Percentiles rank a stretch among this genome's conserved stretches.
These are phyloP conservation scores for Didymella glomerata DNA, from an alignment of 2,329 filamentous ascomycete genomes.

Conservation along the genomic window DNA sequence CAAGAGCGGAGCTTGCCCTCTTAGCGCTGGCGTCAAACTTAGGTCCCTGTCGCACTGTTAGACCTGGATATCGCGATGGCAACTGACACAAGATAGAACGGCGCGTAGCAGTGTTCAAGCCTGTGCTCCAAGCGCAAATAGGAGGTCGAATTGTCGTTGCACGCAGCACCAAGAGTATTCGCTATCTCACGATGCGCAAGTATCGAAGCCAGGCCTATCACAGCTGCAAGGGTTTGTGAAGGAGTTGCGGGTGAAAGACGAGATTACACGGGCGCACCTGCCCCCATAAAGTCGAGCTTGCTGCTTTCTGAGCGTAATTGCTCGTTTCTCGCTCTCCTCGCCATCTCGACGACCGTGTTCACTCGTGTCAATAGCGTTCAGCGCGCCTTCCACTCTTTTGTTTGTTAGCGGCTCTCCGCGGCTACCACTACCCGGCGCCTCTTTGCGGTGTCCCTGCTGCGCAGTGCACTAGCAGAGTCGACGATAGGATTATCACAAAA, in stretches of 20 bases:
- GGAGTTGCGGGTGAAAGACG: constrained; percentile 19
- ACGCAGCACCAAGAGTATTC: neutral
- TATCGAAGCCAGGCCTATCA: neutral
- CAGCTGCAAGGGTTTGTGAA: constrained; percentile 10
- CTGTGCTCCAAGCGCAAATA: constrained; percentile 3
- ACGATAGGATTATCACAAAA: constrained; percentile 13
- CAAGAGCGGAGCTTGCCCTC: constrained; percentile 10
- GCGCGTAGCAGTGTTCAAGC: constrained; percentile 16
- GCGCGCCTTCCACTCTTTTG: constrained; percentile 17
- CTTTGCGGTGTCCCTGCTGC: constrained; percentile 12
- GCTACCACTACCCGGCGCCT: constrained; percentile 14
- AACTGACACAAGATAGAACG: constrained; percentile 12
- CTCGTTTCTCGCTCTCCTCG: constrained; percentile 1
- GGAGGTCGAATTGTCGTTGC: neutral
- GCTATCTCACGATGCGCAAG: constrained; percentile 16
- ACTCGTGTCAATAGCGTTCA: constrained; percentile 17
- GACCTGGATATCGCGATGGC: constrained; percentile 17
- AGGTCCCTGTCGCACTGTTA: constrained; percentile 10
- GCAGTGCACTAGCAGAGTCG: constrained; percentile 20
- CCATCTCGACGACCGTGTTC: constrained; percentile 2
- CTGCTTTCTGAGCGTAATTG: constrained; percentile 3
- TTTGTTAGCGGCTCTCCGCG: constrained; percentile 12
- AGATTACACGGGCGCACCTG: constrained; percentile 14
- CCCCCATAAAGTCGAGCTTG: constrained; percentile 11
- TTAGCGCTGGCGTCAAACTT: constrained; percentile 15